These are phyloP conservation scores for Tylopilus sp. DNA, from an alignment of 768 basidiomycete species.

Conservation along the genomic window DNA sequence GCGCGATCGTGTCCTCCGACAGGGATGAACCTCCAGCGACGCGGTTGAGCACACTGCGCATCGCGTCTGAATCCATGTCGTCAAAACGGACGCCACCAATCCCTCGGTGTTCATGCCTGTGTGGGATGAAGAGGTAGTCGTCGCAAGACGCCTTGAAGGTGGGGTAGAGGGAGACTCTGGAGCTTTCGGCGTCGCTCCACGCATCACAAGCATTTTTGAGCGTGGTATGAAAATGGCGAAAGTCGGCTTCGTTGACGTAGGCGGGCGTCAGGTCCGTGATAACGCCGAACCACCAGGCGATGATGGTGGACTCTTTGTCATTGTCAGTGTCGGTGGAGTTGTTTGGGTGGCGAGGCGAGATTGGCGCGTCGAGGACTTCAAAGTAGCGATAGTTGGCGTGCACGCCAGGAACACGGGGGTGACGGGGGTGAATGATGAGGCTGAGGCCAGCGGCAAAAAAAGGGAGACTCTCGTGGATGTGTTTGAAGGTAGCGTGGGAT, in stretches of 20 bases:
- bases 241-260: constrained; percentile 47
- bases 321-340: background rate
- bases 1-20: constrained; percentile 4
- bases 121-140: constrained; percentile 51
- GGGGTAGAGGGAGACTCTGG: constrained; percentile 33
- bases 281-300: constrained; percentile 28
- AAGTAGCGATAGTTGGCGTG: constrained; percentile 29
- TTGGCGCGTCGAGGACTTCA: constrained; percentile 16
- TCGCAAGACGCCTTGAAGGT: constrained; percentile 53
- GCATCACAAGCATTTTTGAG: constrained; percentile 42
- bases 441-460: constrained; percentile 19
- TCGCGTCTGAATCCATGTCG: constrained; percentile 37
- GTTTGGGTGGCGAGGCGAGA: background rate
- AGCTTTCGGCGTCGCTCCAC: constrained; percentile 27
- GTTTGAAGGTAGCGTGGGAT: constrained; percentile 14
- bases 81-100: constrained; percentile 60
- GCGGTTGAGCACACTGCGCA: constrained; percentile 21
- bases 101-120: constrained; percentile 49
- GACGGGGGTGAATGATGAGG: constrained; percentile 22
- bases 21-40: background rate
- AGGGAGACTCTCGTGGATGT: constrained; percentile 11
- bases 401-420: constrained; percentile 17
- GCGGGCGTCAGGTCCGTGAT: constrained; percentile 46
- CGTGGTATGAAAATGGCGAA: constrained; percentile 43
- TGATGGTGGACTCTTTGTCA: constrained; percentile 1